Base-by-base conservation (phyloP, 1,284 basidiomycete genomes). In the Cutaneotrichosporon cutaneum region DNA sequence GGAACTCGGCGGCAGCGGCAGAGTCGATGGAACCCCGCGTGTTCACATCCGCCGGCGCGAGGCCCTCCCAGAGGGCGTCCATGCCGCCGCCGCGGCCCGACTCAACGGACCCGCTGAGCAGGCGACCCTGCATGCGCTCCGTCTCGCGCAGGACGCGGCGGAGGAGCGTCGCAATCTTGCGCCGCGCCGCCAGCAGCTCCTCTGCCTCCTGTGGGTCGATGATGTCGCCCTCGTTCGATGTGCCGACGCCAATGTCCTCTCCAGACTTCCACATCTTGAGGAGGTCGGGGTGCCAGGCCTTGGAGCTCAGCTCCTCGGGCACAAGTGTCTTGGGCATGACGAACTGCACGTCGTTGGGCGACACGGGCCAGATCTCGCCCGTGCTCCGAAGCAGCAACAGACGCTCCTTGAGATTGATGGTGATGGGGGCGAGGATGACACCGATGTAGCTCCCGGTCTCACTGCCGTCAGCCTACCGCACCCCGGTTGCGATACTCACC, bases 321-420 rank as follows among this genome's bases (percentile, higher is more conserved):
- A 76, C 60, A 18, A 79, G 62, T 1, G 72, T 70, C 0, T 65
- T 44, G 0, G 78, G 78, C 64, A 81, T 70, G 61, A 75, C 65
- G 61, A 73, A 80, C 63, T 76, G 76, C 10, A 81, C 70, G 65
- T 80, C 77, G 51, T 74, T 70, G 3, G 67, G 21, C 6, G 67
- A 64, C 8, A 75, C 62, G 4, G 77, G 78, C 67, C 75, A 73
- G 33, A 75, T 67, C 51, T 75, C 74, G 10, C 80, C 80, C 9
- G 67, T 64, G 0, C 67, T 27, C 21, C 68, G 67, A 11, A 80
- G 70, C 10, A 76, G 24, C 11, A 77, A 58, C 14, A 75, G 62
- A 42, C 79, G 73, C 8, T 54, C 58, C 59, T 64, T 58, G 4
- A 70, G 72, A 6, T 30, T 51, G 10, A 74, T 42, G 4, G 72